Evolutionary conservation across 2,329 filamentous ascomycete genomes (phyloP), one percentile per base, ranked within the genome.

Genomic region (Xylariomycetidae sp.): DNA sequence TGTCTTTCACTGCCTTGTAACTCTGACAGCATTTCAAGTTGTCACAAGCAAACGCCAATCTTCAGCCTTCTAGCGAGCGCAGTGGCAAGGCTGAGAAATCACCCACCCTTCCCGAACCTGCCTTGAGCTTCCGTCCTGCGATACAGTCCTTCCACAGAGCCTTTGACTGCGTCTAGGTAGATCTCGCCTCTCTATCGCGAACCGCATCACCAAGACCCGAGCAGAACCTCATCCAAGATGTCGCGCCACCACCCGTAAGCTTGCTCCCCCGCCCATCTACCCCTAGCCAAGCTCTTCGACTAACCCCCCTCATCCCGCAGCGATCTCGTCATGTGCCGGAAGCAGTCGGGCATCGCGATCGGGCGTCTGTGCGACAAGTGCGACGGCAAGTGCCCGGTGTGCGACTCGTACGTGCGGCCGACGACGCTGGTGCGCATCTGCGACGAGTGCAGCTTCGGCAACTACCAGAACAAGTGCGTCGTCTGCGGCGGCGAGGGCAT

Each of bases 401-500:
- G 92, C 78, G 92, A 98, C 62, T 94, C 86, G 41, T 98, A 98
- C 75, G 92, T 98, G 44, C 89, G 92, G 12, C 92, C 92, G 10
- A 98, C 92, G 18, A 96, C 92, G 7, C 82, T 96, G 37, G 92
- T 94, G 40, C 87, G 90, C 56, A 96, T 98, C 68, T 98, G 92
- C 72, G 92, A 98, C 70, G 92, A 98, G 68, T 98, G 92, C 73
- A 89, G 85, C 59, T 98, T 98, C 62, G 92, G 92, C 57, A 98
- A 98, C 74, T 98, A 95, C 71, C 92, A 96, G 68, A 98, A 98
- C 71, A 98, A 98, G 65, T 98, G 92, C 60, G 88, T 98, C 49
- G 92, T 98, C 26, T 98, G 92, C 64, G 92, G 92, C 59, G 92
- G 92, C 51, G 92, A 96, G 67, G 92, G 92, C 19, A 98, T 98